A percentile compares a stretch with the other conserved stretches of the same genome.
These are phyloP conservation scores for Candida glucosophila DNA, from an alignment of 1,139 yeast species.

Conservation along the genomic window DNA sequence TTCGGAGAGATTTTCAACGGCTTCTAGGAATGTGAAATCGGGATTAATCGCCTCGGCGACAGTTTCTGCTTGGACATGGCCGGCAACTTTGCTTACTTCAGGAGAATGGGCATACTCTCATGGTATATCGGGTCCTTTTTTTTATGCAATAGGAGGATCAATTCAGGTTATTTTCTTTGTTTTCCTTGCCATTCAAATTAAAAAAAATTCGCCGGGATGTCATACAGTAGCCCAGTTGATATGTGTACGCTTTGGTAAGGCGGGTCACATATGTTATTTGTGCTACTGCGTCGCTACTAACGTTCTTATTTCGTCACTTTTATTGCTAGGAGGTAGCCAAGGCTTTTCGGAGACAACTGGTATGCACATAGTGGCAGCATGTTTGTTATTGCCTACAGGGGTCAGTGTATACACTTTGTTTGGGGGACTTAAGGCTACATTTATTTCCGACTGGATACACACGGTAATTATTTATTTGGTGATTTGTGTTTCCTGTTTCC, in stretches of 20 bases:
- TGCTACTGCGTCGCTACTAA: constrained; percentile 10
- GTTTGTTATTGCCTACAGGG: constrained; percentile 36
- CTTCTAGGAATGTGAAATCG: constrained; percentile 26
- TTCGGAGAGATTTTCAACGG: constrained; percentile 33
- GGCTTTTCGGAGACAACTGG: constrained; percentile 6
- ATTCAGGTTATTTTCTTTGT: constrained; percentile 35
- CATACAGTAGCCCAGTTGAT: constrained; percentile 72
- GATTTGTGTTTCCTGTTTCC: constrained; percentile 5
- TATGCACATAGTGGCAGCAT: constrained; percentile 8
- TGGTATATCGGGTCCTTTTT: constrained; percentile 45
- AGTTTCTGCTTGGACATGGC: constrained; percentile 35
- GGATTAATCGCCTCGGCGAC: constrained; percentile 31
- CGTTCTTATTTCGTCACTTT: constrained; percentile 14
- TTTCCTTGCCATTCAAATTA: constrained; percentile 67
- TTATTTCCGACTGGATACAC: constrained; percentile 8
- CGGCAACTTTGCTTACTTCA: constrained; percentile 28
- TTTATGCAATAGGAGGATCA: constrained; percentile 8
- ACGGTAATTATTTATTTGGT: constrained; percentile 6
- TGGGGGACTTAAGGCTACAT: constrained; percentile 46
- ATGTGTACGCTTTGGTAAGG: constrained; percentile 55
- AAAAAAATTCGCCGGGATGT: constrained; percentile 65
- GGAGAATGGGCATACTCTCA: constrained; percentile 22
- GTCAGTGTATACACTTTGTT: constrained; percentile 42
- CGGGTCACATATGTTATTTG: constrained; percentile 11
- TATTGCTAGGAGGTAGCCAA: constrained; percentile 11